phyloP scores from a whole-genome alignment of 2,329 filamentous ascomycete species.

The Sordariomycetes sp. region DNA sequence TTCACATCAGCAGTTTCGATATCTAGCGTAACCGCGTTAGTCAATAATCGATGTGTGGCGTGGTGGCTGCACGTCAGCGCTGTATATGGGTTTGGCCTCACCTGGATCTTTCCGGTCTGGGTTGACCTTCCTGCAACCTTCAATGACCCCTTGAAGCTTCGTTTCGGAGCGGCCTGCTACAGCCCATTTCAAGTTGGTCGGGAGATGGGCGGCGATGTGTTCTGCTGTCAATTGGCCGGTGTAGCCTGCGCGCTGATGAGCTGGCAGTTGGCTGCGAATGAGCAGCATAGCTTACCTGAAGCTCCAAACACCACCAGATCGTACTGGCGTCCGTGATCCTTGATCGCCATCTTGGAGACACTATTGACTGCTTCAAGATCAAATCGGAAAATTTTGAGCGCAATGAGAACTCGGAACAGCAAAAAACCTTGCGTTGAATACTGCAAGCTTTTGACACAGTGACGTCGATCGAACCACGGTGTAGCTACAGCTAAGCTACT shows the following conservation, averaged over 20 bases:
- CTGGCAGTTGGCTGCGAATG: constrained; percentile 5
- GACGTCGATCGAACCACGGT: too few relatives aligned
- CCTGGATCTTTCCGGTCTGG: constrained; percentile 63
- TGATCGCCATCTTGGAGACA: constrained; percentile 36
- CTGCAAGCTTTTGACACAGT: too few relatives aligned
- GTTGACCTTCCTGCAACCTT: constrained; percentile 57
- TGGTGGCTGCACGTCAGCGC: neutral
- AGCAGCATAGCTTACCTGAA: constrained; percentile 32
- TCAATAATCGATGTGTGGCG: neutral
- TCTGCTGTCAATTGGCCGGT: constrained; percentile 72
- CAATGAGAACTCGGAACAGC: too few relatives aligned
- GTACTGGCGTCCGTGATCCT: constrained; percentile 43
- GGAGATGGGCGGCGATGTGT: constrained; percentile 60
- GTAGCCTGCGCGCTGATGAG: constrained; percentile 50
- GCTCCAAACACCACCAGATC: constrained; percentile 50
- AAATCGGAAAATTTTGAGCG: neutral
- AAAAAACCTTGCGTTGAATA: too few relatives aligned
- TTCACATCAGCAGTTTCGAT: constrained; percentile 44
- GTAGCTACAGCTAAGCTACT: too few relatives aligned
- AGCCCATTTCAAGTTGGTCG: constrained; percentile 78
- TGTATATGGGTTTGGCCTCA: constrained; percentile 25
- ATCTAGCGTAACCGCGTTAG: constrained; percentile 17
- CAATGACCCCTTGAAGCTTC: constrained; percentile 63
- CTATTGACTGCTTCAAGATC: too few relatives aligned
- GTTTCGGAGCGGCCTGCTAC: constrained; percentile 71